These are phyloP conservation scores for Rhizopus arrhizus DNA, from an alignment of 371 early-diverging fungal species.

Conservation along the genomic window DNA sequence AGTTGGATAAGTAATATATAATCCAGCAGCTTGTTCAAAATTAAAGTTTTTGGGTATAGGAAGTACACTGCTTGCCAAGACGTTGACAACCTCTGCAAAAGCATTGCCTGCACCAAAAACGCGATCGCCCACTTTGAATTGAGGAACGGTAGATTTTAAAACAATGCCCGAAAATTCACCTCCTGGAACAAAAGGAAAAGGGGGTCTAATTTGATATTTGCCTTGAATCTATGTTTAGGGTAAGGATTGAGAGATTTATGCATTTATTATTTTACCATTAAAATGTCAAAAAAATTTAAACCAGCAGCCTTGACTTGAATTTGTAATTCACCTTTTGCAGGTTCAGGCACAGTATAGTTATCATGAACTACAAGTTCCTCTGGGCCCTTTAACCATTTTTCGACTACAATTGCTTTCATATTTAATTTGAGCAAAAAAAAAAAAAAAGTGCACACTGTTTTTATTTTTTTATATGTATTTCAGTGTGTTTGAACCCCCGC, in stretches of 20 bases:
- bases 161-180: conserved; percentile 63
- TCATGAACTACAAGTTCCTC: conserved; percentile 68
- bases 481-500: conserved; percentile 3
- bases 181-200: conserved; percentile 84
- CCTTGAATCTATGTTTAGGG: conserved; percentile 66
- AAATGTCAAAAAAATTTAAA: conserved; percentile 84
- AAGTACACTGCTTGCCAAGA: conserved; percentile 49
- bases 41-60: conserved; percentile 70
- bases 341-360: conserved; percentile 58
- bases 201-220: conserved; percentile 82
- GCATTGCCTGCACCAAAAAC: conserved; percentile 77
- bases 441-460: conserved; percentile 4
- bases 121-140: conserved; percentile 71
- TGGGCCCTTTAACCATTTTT: conserved; percentile 71
- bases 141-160: conserved; percentile 42
- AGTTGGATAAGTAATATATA: conserved; percentile 83
- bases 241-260: background rate
- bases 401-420: conserved; percentile 78
- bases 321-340: conserved; percentile 64
- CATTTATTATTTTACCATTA: conserved; percentile 57
- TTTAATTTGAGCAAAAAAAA: conserved; percentile 7
- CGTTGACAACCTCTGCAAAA: conserved; percentile 72
- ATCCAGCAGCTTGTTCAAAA: conserved; percentile 79
- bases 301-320: conserved; percentile 76
- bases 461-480: background rate